Conservation (phyloP, 805 yeast genomes). For the Jamesozyma jinghongensis region DNA sequence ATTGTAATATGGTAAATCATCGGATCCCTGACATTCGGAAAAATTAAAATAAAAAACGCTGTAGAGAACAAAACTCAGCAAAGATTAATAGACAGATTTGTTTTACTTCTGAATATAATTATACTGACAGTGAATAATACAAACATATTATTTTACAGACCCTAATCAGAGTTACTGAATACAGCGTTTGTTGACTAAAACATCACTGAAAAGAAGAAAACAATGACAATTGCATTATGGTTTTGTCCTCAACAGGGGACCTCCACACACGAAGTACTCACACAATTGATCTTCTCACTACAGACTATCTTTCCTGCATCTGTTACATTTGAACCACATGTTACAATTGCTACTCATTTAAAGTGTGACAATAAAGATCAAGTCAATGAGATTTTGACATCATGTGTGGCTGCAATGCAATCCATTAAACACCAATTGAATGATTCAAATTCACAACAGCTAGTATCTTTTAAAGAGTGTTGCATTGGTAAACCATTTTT, state of each 20-base stretch:
- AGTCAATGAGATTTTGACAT: slow-evolving; percentile 49
- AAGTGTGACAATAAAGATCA: slow-evolving; percentile 43
- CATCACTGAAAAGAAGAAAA: too few relatives aligned
- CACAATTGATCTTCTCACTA: slow-evolving; percentile 53
- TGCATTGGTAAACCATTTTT: slow-evolving; percentile 24
- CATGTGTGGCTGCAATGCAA: slow-evolving; percentile 43
- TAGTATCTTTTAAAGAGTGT: slow-evolving; percentile 21
- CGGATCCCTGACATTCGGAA: too few relatives aligned
- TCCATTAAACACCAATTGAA: slow-evolving; percentile 24
- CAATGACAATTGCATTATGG: slow-evolving; percentile 63
- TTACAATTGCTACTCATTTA: slow-evolving; percentile 62
- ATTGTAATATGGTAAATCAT: too few relatives aligned
- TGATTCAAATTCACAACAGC: slow-evolving; percentile 6
- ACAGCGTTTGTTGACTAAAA: too few relatives aligned
- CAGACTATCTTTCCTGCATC: slow-evolving; percentile 67
- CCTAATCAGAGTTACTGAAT: too few relatives aligned
- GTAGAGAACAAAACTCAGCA: too few relatives aligned
- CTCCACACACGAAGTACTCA: slow-evolving; percentile 45
- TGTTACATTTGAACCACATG: slow-evolving; percentile 63
- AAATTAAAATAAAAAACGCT: too few relatives aligned
- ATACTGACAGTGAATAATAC: too few relatives aligned
- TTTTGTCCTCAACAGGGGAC: slow-evolving; percentile 55
- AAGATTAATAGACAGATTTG: too few relatives aligned
- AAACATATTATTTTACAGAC: too few relatives aligned
- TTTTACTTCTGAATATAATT: too few relatives aligned